Conservation (phyloP, 2,329 filamentous ascomycete genomes). For the Metarhizium guizhouense region DNA sequence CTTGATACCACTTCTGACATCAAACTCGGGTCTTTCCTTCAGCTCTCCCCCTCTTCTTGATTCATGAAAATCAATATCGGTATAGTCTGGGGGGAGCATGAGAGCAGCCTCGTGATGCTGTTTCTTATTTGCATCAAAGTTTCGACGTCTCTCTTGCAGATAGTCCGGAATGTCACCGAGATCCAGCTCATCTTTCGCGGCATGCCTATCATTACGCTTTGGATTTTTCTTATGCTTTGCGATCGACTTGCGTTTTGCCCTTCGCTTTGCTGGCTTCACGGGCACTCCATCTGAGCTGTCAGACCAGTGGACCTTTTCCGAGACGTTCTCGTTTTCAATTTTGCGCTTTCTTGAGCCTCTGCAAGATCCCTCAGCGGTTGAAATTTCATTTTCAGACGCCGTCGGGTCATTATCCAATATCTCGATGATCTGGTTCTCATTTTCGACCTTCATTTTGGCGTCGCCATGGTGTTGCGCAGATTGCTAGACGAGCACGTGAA, state of each 20-base stretch:
- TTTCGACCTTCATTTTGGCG: conserved; percentile 4
- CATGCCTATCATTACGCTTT: conserved; percentile 24
- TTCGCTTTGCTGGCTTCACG: conserved; percentile 36
- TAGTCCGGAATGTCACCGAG: conserved; percentile 63
- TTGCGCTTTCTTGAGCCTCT: conserved; percentile 27
- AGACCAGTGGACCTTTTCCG: conserved; percentile 42
- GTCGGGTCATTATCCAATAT: conserved; percentile 16
- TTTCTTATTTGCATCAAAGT: conserved; percentile 56
- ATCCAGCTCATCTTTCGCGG: conserved; percentile 34
- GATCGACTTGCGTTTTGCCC: conserved; percentile 20
- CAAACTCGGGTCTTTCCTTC: conserved; percentile 62
- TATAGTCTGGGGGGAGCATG: conserved; percentile 68
- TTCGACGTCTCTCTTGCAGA: conserved; percentile 54
- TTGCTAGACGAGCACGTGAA: background rate
- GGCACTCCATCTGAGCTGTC: conserved; percentile 55
- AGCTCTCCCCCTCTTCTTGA: conserved; percentile 25
- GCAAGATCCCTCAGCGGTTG: background rate
- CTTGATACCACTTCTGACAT: conserved; percentile 42
- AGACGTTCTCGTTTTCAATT: conserved; percentile 19
- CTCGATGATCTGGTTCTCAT: conserved; percentile 13
- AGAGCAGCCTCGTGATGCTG: conserved; percentile 59
- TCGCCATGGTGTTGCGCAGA: conserved; percentile 1
- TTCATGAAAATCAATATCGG: conserved; percentile 62
- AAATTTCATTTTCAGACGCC: conserved; percentile 12
- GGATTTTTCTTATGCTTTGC: conserved; percentile 14